Evolutionary conservation across 2,329 filamentous ascomycete species (phyloP).

Genomic region (Knufia fluminis): DNA sequence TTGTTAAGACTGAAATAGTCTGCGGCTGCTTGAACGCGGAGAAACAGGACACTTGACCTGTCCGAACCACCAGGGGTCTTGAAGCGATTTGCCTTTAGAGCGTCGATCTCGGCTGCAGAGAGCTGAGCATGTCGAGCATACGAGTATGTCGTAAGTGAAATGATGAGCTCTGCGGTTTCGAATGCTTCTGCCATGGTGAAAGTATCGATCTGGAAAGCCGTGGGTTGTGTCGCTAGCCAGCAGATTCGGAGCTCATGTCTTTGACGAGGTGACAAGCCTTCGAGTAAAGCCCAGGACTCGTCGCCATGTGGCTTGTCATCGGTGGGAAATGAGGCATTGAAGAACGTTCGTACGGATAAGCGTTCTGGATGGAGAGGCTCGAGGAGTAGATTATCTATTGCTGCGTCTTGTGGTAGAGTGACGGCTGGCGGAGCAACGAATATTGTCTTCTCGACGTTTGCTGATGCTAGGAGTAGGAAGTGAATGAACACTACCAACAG

Average conservation of each 20-base stretch:
- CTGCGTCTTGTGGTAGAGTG: constrained; percentile 48
- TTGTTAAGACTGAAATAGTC: constrained; percentile 74
- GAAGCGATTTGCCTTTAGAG: constrained; percentile 13
- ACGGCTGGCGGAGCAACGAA: constrained; percentile 62
- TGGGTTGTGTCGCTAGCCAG: constrained; percentile 90
- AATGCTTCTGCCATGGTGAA: constrained; percentile 55
- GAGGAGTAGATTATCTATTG: constrained; percentile 53
- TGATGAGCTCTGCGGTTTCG: constrained; percentile 51
- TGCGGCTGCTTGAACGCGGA: constrained; percentile 66
- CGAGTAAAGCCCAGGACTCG: constrained; percentile 70
- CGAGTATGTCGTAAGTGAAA: constrained; percentile 56
- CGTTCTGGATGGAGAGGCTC: constrained; percentile 52
- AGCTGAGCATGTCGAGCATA: constrained; percentile 37
- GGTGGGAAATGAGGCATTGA: constrained; percentile 61
- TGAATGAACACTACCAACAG: constrained; percentile 10
- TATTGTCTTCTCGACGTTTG: constrained; percentile 86
- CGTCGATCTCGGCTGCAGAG: constrained; percentile 14
- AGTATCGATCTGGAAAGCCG: constrained; percentile 61
- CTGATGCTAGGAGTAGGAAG: constrained; percentile 31
- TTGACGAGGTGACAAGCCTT: constrained; percentile 57
- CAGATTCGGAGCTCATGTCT: constrained; percentile 88
- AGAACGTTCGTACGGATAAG: constrained; percentile 50
- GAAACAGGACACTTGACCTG: constrained; percentile 48
- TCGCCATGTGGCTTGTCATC: constrained; percentile 45
- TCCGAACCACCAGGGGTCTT: neutral